Conservation (phyloP, 352 stramenopile species). For the Phytophthora citricola region DNA sequence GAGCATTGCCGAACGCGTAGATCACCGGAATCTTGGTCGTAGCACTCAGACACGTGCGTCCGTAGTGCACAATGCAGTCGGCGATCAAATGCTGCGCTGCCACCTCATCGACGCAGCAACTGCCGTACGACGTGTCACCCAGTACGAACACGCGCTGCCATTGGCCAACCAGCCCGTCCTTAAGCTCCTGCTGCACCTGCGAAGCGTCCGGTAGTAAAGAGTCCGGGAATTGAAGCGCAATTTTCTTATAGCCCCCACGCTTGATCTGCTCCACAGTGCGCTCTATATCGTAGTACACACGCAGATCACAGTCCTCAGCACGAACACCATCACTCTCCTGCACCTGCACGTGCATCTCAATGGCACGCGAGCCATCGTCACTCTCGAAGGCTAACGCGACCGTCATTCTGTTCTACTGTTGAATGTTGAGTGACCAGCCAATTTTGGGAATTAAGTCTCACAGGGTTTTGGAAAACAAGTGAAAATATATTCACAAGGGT, state of each 20-base stretch:
- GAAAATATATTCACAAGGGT: conserved; percentile 29
- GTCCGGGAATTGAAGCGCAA: conserved; percentile 97
- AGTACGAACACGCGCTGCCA: conserved; percentile 92
- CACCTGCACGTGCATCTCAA: conserved; percentile 71
- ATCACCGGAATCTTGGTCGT: conserved; percentile 89
- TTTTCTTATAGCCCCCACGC: conserved; percentile 61
- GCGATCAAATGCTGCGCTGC: conserved; percentile 93
- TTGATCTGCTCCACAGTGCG: conserved; percentile 71
- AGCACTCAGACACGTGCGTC: conserved; percentile 92
- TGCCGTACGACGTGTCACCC: conserved; percentile 96
- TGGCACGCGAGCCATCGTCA: conserved; percentile 81
- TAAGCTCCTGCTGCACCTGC: conserved; percentile 85
- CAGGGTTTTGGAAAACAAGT: conserved; percentile 12
- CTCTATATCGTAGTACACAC: conserved; percentile 69
- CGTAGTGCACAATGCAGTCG: conserved; percentile 96
- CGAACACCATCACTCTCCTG: conserved; percentile 65
- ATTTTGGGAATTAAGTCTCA: conserved; percentile 8
- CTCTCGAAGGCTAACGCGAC: conserved; percentile 81
- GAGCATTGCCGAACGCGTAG: conserved; percentile 90
- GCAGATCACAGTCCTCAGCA: conserved; percentile 41
- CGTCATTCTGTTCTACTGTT: conserved; percentile 47
- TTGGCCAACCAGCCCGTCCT: conserved; percentile 49
- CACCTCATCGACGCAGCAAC: conserved; percentile 97
- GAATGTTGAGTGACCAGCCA: conserved; percentile 5
- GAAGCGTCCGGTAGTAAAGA: conserved; percentile 91